A percentile compares a stretch with the other conserved stretches of the same genome.
phyloP scores from a whole-genome alignment of 1,139 yeast genomes.

The Yamadazyma epiphylla region DNA sequence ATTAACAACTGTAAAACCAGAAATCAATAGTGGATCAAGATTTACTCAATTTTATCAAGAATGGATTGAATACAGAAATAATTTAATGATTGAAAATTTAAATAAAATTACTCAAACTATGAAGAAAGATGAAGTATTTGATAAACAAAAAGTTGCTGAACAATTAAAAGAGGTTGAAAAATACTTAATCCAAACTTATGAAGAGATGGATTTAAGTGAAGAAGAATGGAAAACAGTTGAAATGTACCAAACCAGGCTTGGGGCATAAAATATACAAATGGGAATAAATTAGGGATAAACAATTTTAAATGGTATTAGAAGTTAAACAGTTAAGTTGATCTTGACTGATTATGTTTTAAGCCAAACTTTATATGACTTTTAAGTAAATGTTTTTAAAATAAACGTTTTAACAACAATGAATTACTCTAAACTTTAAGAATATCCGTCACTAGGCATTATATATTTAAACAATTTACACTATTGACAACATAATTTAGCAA shows the following conservation, averaged over 20 bases:
- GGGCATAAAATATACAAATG: too few species aligned
- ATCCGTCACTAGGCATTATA: too few species aligned
- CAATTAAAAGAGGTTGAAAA: slow-evolving; percentile 34
- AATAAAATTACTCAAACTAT: slow-evolving; percentile 20
- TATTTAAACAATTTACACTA: slow-evolving; percentile 12
- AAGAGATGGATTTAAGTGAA: slow-evolving; percentile 35
- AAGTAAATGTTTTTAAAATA: too few species aligned
- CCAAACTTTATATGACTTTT: too few species aligned
- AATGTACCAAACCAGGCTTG: slow-evolving; percentile 1
- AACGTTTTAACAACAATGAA: too few species aligned
- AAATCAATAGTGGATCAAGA: slow-evolving; percentile 30
- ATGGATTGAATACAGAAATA: slow-evolving; percentile 39
- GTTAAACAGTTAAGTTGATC: too few species aligned
- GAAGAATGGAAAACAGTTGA: slow-evolving; percentile 9
- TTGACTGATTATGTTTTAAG: too few species aligned
- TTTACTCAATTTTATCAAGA: slow-evolving; percentile 32
- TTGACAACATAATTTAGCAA: slow-evolving; percentile 46
- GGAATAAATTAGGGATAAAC: too few species aligned
- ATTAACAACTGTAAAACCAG: slow-evolving; percentile 37
- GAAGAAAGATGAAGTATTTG: slow-evolving; percentile 24
- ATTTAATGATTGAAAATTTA: slow-evolving; percentile 35
- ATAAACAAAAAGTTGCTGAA: slow-evolving; percentile 34
- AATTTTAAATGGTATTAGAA: too few species aligned
- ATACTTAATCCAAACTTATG: slow-evolving; percentile 39
- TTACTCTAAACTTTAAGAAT: slow-evolving; percentile 4